These are phyloP conservation scores for Mollisiaceae sp. DNA, from an alignment of 2,329 filamentous ascomycete species.

Conservation along the genomic window DNA sequence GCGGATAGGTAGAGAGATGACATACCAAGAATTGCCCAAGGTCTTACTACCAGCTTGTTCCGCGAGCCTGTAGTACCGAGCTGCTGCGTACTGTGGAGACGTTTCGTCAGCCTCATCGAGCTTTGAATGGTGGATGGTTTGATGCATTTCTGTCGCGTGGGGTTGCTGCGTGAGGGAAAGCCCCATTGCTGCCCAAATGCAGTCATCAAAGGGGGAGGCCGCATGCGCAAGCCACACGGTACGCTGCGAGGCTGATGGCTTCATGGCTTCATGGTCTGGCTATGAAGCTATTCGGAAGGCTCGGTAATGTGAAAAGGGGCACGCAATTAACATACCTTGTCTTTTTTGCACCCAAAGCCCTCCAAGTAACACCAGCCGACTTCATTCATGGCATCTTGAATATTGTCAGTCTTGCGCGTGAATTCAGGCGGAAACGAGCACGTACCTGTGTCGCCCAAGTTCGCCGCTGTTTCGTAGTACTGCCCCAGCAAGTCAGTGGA, in stretches of 20 bases:
- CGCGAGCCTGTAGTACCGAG: slow-evolving; percentile 89
- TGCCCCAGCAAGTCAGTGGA: slow-evolving; percentile 50
- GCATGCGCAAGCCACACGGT: slow-evolving; percentile 39
- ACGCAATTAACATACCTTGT: slow-evolving; percentile 76
- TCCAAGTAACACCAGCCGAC: slow-evolving; percentile 94
- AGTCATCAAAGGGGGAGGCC: slow-evolving; percentile 34
- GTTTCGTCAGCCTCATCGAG: slow-evolving; percentile 53
- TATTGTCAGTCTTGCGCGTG: slow-evolving; percentile 34
- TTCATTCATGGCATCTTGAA: slow-evolving; percentile 92
- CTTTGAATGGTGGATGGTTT: slow-evolving; percentile 30
- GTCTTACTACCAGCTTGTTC: slow-evolving; percentile 89
- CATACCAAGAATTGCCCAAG: slow-evolving; percentile 93
- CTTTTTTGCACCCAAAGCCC: slow-evolving; percentile 96
- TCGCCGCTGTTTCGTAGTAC: slow-evolving; percentile 98
- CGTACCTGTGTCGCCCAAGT: slow-evolving; percentile 84
- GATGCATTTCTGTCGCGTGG: slow-evolving; percentile 27
- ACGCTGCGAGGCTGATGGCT: slow-evolving; percentile 35
- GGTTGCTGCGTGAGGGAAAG: slow-evolving; percentile 31
- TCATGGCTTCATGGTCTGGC: slow-evolving; percentile 25
- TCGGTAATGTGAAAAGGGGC: slow-evolving; percentile 24
- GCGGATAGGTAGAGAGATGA: slow-evolving; percentile 35
- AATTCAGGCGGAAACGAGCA: slow-evolving; percentile 27
- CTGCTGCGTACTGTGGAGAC: slow-evolving; percentile 69
- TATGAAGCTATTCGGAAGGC: slow-evolving; percentile 37
- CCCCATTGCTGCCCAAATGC: slow-evolving; percentile 53